These are phyloP conservation scores for Phoma sp. DNA, from an alignment of 2,329 filamentous ascomycete species.

Conservation along the genomic window DNA sequence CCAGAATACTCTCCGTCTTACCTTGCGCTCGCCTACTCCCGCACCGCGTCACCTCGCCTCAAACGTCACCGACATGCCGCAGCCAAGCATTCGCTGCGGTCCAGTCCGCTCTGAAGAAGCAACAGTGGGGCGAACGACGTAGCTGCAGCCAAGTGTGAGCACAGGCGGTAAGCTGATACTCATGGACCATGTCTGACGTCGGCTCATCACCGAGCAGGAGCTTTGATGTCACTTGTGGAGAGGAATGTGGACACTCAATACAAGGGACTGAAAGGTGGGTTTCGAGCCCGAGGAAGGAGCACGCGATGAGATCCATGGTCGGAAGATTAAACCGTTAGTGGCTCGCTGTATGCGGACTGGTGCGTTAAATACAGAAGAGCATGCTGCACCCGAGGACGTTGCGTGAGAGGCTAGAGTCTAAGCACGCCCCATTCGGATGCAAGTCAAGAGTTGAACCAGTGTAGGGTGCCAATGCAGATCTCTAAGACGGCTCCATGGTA, in stretches of 20 bases:
- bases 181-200: constrained; percentile 17
- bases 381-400: neutral
- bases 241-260: neutral
- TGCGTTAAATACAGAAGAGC: neutral
- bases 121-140: constrained; percentile 18
- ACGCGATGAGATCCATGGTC: neutral
- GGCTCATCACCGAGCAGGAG: constrained; percentile 1
- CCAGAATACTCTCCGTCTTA: constrained; percentile 2
- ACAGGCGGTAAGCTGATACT: neutral
- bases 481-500: neutral
- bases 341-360: neutral
- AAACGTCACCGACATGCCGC: constrained; percentile 8
- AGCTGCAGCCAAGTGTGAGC: constrained; percentile 4
- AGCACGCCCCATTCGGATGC: neutral
- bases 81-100: constrained; percentile 13
- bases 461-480: neutral
- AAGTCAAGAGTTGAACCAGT: constrained; percentile 1
- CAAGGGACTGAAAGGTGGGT: neutral
- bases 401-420: neutral
- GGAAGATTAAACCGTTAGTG: neutral
- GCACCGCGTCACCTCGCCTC: constrained; percentile 7
- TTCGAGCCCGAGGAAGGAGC: neutral
- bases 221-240: constrained; percentile 5
- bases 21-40: constrained; percentile 9
- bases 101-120: constrained; percentile 12